Base-by-base conservation (phyloP, 2,329 filamentous ascomycete species). In the Ceratocystis variospora region DNA sequence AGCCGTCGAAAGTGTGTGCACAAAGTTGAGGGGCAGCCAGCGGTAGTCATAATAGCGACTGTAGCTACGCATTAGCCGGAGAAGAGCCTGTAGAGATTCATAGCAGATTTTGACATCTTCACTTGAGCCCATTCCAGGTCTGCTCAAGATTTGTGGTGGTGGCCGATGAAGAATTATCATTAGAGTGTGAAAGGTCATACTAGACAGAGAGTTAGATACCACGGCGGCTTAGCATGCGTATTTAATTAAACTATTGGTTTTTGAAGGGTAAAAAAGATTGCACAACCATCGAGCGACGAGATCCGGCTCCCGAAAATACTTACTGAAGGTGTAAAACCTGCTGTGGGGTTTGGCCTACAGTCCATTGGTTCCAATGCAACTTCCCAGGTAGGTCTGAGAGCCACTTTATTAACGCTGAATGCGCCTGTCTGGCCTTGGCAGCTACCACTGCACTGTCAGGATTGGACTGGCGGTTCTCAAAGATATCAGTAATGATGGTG, bases 151-250 rank as follows among this genome's bases (percentile, higher is more conserved):
- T 62, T 79, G 76, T 2, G 74, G 76, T 1, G 79, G 78, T 1
- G 79, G 79, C 0, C 79, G 76, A 68, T 81, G 79, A 2, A 81
- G 75, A 62, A 81, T 79, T 22, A 80, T 80, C 78, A 81, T 79
- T 61, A 76, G 75, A 0, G 79, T 80, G 66, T 81, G 79, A 68
- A 80, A 81, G 17, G 78, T 70, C 75, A 81, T 79, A 68, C 65
- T 66, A 19, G 33, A 12, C 12, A 19, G n/a, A 57, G 19, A 33
- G 50, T 59, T 55, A 50, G n/a, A n/a, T 44, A 59, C 37, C 10
- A 41, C 37, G 37, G 10, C 10, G 37, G 3, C 37, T 41, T 41
- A 12, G 37, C 37, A 41, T 41, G 8, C 37, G 10, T 41, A 41
- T 8, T 12, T 41, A 12, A 12, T 12, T 10, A 12, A 41, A 12